Percentiles rank a stretch among this genome's conserved stretches.
Evolutionary conservation across 495 filamentous ascomycete species (phyloP).

Genomic region (Copromyces sp.): DNA sequence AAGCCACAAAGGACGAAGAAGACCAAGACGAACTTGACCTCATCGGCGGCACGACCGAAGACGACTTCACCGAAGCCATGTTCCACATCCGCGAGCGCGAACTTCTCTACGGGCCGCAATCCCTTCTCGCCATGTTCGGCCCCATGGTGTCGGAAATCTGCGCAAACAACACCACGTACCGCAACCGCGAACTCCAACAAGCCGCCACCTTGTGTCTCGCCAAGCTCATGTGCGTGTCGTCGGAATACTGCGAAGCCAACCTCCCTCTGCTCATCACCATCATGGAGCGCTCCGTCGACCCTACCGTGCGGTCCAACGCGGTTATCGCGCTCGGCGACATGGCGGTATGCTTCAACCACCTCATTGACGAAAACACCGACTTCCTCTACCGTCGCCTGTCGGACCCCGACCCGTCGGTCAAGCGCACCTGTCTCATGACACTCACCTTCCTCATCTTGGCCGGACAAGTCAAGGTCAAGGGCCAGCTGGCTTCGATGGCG

Average conservation of each 20-base stretch:
- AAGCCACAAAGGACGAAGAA: conserved; percentile 43
- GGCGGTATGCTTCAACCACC: conserved; percentile 98
- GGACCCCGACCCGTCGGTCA: conserved; percentile 79
- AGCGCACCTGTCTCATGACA: conserved; percentile 97
- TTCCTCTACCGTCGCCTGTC: conserved; percentile 91
- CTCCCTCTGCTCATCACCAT: conserved; percentile 94
- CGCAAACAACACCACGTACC: conserved; percentile 83
- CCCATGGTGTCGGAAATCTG: conserved; percentile 88
- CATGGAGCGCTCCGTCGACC: conserved; percentile 83
- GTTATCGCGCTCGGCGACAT: conserved; percentile 97
- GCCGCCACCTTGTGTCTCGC: conserved; percentile 93
- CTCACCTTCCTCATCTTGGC: conserved; percentile 95
- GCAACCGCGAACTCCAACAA: conserved; percentile 77
- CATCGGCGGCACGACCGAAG: conserved; percentile 94
- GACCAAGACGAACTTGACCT: conserved; percentile 83
- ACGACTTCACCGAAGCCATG: conserved; percentile 97
- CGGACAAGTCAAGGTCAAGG: conserved; percentile 98
- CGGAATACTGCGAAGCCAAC: conserved; percentile 91
- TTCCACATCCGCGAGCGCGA: conserved; percentile 89
- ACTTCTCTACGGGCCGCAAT: conserved; percentile 77
- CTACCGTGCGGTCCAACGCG: conserved; percentile 86
- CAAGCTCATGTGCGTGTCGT: conserved; percentile 94
- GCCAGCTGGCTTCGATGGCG: conserved; percentile 98
- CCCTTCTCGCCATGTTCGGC: conserved; percentile 80
- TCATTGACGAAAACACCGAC: conserved; percentile 98